Conservation (phyloP, 495 filamentous ascomycete genomes). For the Ramalina intermedia region DNA sequence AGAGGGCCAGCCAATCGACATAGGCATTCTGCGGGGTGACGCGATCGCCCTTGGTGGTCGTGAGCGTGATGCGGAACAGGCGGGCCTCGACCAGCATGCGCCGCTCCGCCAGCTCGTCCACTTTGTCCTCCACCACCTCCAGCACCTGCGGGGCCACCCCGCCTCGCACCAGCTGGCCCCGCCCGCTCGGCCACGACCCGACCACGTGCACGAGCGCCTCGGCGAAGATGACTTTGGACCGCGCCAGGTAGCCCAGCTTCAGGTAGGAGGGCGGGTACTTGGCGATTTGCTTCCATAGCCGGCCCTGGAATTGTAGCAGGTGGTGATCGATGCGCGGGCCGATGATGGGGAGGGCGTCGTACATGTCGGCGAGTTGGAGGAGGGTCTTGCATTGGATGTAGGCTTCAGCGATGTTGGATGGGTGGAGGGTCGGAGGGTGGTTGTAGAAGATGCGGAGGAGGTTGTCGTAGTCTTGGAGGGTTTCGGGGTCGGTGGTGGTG, state of each 20-base stretch:
- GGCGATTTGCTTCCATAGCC: slow-evolving; percentile 84
- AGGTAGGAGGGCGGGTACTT: slow-evolving; percentile 88
- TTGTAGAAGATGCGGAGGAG: slow-evolving; percentile 90
- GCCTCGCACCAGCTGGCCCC: slow-evolving; percentile 56
- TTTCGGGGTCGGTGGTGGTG: slow-evolving; percentile 43
- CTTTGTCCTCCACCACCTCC: slow-evolving; percentile 83
- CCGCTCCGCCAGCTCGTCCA: slow-evolving; percentile 62
- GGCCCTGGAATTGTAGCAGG: slow-evolving; percentile 72
- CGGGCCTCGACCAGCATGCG: slow-evolving; percentile 55
- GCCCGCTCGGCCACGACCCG: slow-evolving; percentile 73
- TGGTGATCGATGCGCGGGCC: slow-evolving; percentile 88
- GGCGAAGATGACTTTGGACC: slow-evolving; percentile 73
- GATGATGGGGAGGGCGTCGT: slow-evolving; percentile 76
- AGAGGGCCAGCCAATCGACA: slow-evolving; percentile 75
- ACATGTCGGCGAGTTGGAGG: slow-evolving; percentile 72
- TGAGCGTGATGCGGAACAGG: slow-evolving; percentile 67
- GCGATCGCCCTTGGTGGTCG: slow-evolving; percentile 64
- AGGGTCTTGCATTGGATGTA: slow-evolving; percentile 87
- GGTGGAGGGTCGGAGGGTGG: slow-evolving; percentile 64
- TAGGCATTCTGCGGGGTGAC: slow-evolving; percentile 65
- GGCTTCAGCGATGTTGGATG: slow-evolving; percentile 72
- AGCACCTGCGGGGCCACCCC: slow-evolving; percentile 56
- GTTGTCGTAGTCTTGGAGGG: slow-evolving; percentile 83
- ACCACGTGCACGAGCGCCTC: slow-evolving; percentile 86
- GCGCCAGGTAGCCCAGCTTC: slow-evolving; percentile 72